Percentiles rank a stretch among this genome's conserved stretches.
Evolutionary conservation across 306 rosid genomes (phyloP).

Genomic region (Quercus rubra): DNA sequence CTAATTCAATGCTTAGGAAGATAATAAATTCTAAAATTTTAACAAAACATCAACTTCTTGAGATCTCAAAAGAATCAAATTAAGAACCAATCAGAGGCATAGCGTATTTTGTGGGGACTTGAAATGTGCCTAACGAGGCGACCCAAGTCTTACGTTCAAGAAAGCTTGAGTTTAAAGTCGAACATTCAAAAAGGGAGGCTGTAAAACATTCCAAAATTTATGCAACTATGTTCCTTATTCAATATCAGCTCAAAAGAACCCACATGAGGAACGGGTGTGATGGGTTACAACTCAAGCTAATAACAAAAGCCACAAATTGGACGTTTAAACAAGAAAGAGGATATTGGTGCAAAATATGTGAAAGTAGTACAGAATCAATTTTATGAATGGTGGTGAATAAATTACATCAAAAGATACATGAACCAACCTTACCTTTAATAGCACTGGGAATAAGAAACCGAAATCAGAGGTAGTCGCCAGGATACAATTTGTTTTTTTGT

Average conservation of each 20-base stretch:
- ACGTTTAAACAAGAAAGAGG: constrained; percentile 20
- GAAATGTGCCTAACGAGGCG: background rate
- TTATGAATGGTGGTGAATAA: constrained; percentile 50
- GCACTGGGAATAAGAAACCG: constrained; percentile 16
- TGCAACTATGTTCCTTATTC: background rate
- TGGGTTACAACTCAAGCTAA: background rate
- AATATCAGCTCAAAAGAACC: background rate
- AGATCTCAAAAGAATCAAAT: background rate
- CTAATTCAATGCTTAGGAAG: too few species aligned
- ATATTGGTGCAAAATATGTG: constrained; percentile 17
- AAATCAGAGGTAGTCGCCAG: constrained; percentile 35
- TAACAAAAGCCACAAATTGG: constrained; percentile 23
- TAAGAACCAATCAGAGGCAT: background rate
- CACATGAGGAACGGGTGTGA: background rate
- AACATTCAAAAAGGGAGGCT: background rate
- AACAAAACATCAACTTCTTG: background rate
- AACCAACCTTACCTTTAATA: constrained; percentile 24
- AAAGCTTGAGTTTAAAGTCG: background rate
- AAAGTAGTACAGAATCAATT: constrained; percentile 30
- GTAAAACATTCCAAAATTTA: background rate
- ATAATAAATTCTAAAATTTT: too few species aligned
- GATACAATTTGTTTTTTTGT: constrained; percentile 22
- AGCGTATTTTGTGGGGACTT: background rate
- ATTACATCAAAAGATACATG: constrained; percentile 43
- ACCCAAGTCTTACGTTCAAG: background rate